Evolutionary conservation across 768 basidiomycete genomes (phyloP).

Genomic region (Baorangia bicolor): DNA sequence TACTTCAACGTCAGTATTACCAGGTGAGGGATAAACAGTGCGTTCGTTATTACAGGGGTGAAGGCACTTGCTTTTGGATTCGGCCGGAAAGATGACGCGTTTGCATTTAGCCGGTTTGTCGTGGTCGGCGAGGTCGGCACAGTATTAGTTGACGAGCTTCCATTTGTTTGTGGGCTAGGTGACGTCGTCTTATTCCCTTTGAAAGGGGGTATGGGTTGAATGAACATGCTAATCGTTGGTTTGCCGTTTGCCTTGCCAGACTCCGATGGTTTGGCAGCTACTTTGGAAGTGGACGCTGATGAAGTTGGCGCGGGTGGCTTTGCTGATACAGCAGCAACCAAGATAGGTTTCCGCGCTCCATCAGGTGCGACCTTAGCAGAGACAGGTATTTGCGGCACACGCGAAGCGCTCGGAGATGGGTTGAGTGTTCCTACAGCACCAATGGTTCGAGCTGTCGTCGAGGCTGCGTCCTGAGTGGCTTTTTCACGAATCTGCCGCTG

Average conservation of each 20-base stretch:
- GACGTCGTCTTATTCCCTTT: slow-evolving; percentile 54
- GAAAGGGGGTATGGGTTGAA: slow-evolving; percentile 91
- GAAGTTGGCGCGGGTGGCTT: slow-evolving; percentile 33
- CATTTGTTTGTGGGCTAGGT: slow-evolving; percentile 29
- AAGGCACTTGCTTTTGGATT: slow-evolving; percentile 78
- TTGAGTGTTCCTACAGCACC: slow-evolving; percentile 44
- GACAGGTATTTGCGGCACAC: slow-evolving; percentile 34
- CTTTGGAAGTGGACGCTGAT: slow-evolving; percentile 32
- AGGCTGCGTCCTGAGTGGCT: slow-evolving; percentile 63
- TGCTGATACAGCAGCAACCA: slow-evolving; percentile 22
- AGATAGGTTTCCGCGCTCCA: slow-evolving; percentile 25
- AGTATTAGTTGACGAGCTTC: slow-evolving; percentile 34
- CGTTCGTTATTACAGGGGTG: slow-evolving; percentile 52
- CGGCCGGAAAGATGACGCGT: slow-evolving; percentile 89
- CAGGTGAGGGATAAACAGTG: slow-evolving; percentile 2
- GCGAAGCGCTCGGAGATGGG: slow-evolving; percentile 48
- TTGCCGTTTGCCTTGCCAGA: slow-evolving; percentile 43
- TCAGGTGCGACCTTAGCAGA: slow-evolving; percentile 33
- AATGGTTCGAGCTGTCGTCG: slow-evolving; percentile 67
- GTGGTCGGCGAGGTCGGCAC: slow-evolving; percentile 53
- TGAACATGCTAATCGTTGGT: slow-evolving; percentile 65
- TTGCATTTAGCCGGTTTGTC: slow-evolving; percentile 74
- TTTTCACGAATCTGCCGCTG: slow-evolving; percentile 82
- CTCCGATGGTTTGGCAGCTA: slow-evolving; percentile 29
- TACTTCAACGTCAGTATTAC: slow-evolving; percentile 19